Conservation (phyloP, 1,139 yeast genomes). For the Sugiyamaella xylanicola region DNA sequence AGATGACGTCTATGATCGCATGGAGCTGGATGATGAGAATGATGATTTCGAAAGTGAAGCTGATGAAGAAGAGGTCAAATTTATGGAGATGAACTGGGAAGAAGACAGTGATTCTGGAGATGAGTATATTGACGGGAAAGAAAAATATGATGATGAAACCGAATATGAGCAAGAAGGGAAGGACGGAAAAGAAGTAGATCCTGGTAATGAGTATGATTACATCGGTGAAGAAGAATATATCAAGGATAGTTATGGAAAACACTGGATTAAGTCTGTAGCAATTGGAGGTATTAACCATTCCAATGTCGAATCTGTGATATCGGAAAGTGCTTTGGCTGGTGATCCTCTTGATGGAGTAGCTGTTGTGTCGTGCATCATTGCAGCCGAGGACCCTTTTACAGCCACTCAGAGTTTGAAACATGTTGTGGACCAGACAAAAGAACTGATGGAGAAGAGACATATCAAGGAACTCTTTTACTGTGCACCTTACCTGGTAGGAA, state of each 20-base stretch:
- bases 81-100: neutral
- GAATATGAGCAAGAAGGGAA: too few relatives aligned
- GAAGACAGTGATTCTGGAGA: too few relatives aligned
- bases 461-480: slow-evolving; percentile 18
- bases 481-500: slow-evolving; percentile 28
- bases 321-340: slow-evolving; percentile 51
- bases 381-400: slow-evolving; percentile 53
- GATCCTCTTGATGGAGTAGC: slow-evolving; percentile 71
- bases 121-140: too few relatives aligned
- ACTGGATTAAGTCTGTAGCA: slow-evolving; percentile 58
- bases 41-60: neutral
- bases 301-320: slow-evolving; percentile 61
- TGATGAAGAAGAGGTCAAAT: neutral
- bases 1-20: too few relatives aligned
- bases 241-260: neutral
- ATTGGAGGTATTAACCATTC: slow-evolving; percentile 82
- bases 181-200: too few relatives aligned
- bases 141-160: too few relatives aligned
- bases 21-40: neutral
- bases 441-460: neutral
- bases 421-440: neutral
- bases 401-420: slow-evolving; percentile 12
- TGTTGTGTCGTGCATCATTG: slow-evolving; percentile 85
- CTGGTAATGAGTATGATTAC: too few relatives aligned
- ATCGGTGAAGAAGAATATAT: too few relatives aligned